Evolutionary conservation across 345 rosid genomes (phyloP).

Genomic region (Acer saccharum): DNA sequence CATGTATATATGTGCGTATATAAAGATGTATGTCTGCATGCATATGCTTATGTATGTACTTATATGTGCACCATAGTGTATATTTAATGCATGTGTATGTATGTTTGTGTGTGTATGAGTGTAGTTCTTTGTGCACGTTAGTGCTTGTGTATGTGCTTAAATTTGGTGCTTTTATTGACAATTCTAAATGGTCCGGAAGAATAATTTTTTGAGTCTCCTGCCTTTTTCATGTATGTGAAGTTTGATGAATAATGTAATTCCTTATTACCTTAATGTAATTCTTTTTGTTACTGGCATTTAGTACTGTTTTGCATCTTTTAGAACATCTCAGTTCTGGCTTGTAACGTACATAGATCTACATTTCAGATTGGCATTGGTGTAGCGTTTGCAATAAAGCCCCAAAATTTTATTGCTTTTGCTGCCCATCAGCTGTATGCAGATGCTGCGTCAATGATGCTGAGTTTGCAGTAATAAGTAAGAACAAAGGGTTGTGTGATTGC

Average conservation of each 20-base stretch:
- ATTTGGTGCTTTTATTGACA: neutral
- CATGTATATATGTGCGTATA: too few species aligned
- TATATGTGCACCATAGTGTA: too few species aligned
- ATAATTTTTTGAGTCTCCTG: neutral
- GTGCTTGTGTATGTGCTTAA: too few species aligned
- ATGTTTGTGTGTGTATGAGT: too few species aligned
- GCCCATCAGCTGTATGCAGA: conserved; percentile 53
- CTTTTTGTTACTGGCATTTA: neutral
- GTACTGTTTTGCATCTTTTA: neutral
- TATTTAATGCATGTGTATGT: too few species aligned
- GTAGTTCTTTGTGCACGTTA: too few species aligned
- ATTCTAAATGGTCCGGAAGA: neutral
- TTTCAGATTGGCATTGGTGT: conserved; percentile 61
- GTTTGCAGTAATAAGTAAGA: conserved; percentile 31
- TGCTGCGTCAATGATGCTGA: conserved; percentile 34
- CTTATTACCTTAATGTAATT: too few species aligned
- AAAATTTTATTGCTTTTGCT: conserved; percentile 53
- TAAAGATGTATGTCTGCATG: neutral
- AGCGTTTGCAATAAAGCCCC: conserved; percentile 39
- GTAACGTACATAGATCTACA: neutral
- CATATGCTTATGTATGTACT: too few species aligned
- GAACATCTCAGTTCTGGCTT: neutral
- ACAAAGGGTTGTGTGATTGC: conserved; percentile 40
- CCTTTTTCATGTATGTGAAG: neutral
- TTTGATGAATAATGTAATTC: too few species aligned